These are phyloP conservation scores for Umbelopsis isabellina DNA, from an alignment of 192 early-diverging fungal species.

Conservation along the genomic window DNA sequence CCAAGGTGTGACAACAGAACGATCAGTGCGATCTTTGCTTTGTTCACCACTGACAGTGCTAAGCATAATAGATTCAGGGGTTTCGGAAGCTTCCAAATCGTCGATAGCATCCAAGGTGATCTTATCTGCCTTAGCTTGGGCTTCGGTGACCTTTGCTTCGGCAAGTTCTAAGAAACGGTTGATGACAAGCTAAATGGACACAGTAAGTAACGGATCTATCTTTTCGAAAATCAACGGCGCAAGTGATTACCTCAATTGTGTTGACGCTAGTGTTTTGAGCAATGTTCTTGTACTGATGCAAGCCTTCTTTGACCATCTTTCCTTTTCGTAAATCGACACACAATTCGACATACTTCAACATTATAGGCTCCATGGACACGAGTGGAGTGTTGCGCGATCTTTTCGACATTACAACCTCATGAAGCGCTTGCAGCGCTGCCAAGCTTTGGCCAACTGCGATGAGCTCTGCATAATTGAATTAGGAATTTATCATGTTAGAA, in stretches of 20 bases:
- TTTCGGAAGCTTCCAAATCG: constrained; percentile 96
- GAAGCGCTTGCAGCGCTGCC: constrained; percentile 84
- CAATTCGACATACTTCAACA: constrained; percentile 92
- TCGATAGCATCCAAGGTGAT: constrained; percentile 84
- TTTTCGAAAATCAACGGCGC: not conserved
- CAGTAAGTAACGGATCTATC: not conserved
- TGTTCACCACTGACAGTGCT: constrained; percentile 94
- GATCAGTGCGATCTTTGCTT: constrained; percentile 94
- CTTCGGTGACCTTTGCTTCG: constrained; percentile 86
- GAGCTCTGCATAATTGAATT: constrained; percentile 54
- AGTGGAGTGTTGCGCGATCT: constrained; percentile 83
- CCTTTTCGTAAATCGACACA: constrained; percentile 86
- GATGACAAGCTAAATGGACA: constrained; percentile 70
- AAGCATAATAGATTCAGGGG: constrained; percentile 95
- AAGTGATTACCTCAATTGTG: constrained; percentile 73
- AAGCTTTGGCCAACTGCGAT: constrained; percentile 84
- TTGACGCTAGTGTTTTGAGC: constrained; percentile 92
- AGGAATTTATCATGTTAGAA: constrained; percentile 2
- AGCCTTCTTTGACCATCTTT: constrained; percentile 92
- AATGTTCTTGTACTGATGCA: constrained; percentile 98
- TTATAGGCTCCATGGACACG: constrained; percentile 85
- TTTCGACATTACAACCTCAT: constrained; percentile 92
- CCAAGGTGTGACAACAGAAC: constrained; percentile 98
- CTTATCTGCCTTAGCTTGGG: constrained; percentile 91
- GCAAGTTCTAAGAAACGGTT: constrained; percentile 83